Evolutionary conservation across 345 rosid species (phyloP).

Genomic region (Streptanthus diversifolius): DNA sequence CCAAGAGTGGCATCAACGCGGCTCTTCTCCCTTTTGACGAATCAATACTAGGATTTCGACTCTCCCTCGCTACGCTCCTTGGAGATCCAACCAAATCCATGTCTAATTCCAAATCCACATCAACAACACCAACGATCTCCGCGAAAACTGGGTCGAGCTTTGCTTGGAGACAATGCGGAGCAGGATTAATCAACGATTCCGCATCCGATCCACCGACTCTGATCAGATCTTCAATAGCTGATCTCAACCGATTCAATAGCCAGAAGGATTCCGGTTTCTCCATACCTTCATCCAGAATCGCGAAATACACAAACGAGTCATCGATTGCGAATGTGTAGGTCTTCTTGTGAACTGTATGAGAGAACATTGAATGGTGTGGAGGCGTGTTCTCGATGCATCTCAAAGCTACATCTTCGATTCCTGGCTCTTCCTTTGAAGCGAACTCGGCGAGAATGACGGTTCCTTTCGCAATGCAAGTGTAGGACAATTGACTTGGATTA

Average conservation of each 20-base stretch:
- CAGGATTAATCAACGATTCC: constrained; percentile 31
- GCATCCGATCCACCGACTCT: constrained; percentile 30
- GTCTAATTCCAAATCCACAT: constrained; percentile 44
- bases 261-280: constrained; percentile 46
- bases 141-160: constrained; percentile 50
- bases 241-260: constrained; percentile 55
- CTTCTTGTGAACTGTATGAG: constrained; percentile 53
- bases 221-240: constrained; percentile 41
- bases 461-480: constrained; percentile 71
- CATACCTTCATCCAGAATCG: constrained; percentile 43
- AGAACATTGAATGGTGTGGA: constrained; percentile 61
- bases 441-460: constrained; percentile 56
- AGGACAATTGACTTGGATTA: constrained; percentile 51
- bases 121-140: constrained; percentile 46
- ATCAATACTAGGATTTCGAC: constrained; percentile 46
- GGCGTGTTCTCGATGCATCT: constrained; percentile 70
- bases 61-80: constrained; percentile 31
- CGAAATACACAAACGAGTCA: constrained; percentile 58
- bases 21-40: constrained; percentile 42
- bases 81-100: constrained; percentile 44
- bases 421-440: constrained; percentile 49
- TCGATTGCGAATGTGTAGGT: constrained; percentile 63
- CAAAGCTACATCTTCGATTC: constrained; percentile 48
- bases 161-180: constrained; percentile 47
- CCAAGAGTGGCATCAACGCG: constrained; percentile 46